Percentiles rank a stretch among this genome's conserved stretches.
Conservation (phyloP, 805 yeast species). For the Jamesozyma gamospora region DNA sequence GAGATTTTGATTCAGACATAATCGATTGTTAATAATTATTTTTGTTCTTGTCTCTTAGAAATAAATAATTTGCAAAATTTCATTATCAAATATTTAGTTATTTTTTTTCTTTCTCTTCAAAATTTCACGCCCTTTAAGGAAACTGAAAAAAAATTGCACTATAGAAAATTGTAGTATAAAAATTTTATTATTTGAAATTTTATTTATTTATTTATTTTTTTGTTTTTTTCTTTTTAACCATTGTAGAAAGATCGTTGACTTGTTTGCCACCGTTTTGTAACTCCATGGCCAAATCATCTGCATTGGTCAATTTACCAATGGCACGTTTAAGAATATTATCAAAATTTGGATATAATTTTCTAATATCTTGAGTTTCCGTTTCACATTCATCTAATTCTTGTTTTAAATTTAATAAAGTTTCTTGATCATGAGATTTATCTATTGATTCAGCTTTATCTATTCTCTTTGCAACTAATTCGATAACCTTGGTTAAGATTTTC, state of each 20-base stretch:
- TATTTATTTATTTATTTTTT: conserved; percentile 5
- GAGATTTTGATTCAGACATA: too few relatives aligned
- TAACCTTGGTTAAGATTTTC: conserved; percentile 33
- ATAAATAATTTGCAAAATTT: background rate
- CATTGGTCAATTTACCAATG: conserved; percentile 7
- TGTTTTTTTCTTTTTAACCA: conserved; percentile 46
- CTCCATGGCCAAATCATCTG: conserved; percentile 6
- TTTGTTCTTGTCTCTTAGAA: background rate
- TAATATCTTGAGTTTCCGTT: conserved; percentile 4
- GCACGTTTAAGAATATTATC: conserved; percentile 10
- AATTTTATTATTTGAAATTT: too few relatives aligned
- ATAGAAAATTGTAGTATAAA: too few relatives aligned
- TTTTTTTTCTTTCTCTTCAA: too few relatives aligned
- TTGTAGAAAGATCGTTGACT: conserved; percentile 53
- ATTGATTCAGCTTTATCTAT: conserved; percentile 24
- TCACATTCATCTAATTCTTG: conserved; percentile 44
- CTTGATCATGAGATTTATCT: conserved; percentile 31
- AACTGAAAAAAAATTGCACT: too few relatives aligned
- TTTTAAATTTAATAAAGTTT: conserved; percentile 44
- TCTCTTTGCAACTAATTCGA: conserved; percentile 37
- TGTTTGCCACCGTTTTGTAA: conserved; percentile 7
- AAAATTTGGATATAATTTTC: conserved; percentile 9
- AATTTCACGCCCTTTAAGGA: too few relatives aligned
- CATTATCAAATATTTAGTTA: background rate
- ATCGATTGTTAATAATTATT: too few relatives aligned